Conservation (phyloP, 163 green algal species). For the Coccomyxa subellipsoidea region DNA sequence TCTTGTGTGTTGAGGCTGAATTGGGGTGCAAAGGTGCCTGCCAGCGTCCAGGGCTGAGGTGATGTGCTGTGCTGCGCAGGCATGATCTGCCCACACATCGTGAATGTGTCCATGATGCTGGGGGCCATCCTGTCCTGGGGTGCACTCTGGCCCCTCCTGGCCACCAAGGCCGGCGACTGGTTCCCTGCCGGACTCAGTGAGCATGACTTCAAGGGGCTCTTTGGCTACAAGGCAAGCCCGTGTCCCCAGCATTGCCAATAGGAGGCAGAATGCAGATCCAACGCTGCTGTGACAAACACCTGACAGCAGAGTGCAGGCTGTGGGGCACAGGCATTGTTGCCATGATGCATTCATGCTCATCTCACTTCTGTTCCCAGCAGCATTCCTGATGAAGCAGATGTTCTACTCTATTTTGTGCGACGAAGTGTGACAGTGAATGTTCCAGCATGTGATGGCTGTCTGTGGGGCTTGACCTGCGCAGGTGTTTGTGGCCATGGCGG, state of each 20-base stretch:
- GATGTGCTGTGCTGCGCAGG: neutral
- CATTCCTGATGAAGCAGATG: no score
- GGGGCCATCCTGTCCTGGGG: constrained; percentile 48
- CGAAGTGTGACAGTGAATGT: neutral
- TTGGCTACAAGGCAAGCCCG: constrained; percentile 40
- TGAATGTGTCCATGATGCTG: constrained; percentile 51
- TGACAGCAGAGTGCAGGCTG: no score
- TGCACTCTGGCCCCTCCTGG: constrained; percentile 53
- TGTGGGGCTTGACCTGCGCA: no score
- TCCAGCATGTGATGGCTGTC: no score
- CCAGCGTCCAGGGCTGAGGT: neutral
- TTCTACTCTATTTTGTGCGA: no score
- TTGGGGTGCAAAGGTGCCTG: no score
- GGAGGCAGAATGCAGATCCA: no score
- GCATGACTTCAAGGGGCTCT: constrained; percentile 36
- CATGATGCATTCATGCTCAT: neutral
- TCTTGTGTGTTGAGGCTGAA: no score
- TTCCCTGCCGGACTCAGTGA: constrained; percentile 27
- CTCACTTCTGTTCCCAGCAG: no score
- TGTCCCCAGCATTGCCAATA: no score
- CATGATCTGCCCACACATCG: constrained; percentile 43
- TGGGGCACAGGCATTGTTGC: constrained; percentile 13
- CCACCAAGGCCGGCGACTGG: constrained; percentile 43
- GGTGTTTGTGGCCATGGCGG: constrained; percentile 33
- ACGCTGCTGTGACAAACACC: no score